These are phyloP conservation scores for Paramecium sexaurelia DNA, from an alignment of 73 alveolate species.

Conservation along the genomic window DNA sequence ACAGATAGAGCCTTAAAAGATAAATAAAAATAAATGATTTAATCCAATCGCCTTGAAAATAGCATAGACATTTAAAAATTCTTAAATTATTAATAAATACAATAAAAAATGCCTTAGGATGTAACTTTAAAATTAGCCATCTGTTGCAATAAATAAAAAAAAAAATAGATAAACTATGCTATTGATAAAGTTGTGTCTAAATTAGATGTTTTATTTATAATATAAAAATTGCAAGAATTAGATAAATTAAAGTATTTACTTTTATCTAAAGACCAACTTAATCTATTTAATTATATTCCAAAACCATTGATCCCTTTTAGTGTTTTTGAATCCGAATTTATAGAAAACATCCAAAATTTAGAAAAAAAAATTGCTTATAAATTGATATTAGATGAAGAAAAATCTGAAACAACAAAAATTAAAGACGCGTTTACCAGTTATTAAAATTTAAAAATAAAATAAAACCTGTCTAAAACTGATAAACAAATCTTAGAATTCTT, in stretches of 20 bases:
- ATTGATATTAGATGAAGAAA: constrained; percentile 29
- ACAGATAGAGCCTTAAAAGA: neutral
- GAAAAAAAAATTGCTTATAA: neutral
- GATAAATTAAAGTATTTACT: constrained; percentile 55
- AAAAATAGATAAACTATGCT: constrained; percentile 30
- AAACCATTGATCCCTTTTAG: constrained; percentile 11
- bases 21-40: neutral
- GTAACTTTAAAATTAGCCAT: neutral
- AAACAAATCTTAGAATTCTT: neutral
- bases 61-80: neutral
- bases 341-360: neutral
- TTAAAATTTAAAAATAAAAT: neutral
- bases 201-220: constrained; percentile 46
- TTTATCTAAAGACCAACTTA: constrained; percentile 14
- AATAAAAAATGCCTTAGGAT: neutral
- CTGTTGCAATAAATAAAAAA: neutral
- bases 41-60: neutral
- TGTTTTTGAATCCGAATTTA: neutral
- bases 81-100: neutral
- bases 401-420: constrained; percentile 2
- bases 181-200: neutral
- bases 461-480: neutral
- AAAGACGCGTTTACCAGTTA: neutral
- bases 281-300: constrained; percentile 52
- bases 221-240: constrained; percentile 31